Evolutionary conservation across 2,329 filamentous ascomycete genomes (phyloP).

Genomic region (Calcarisporium arbuscula): DNA sequence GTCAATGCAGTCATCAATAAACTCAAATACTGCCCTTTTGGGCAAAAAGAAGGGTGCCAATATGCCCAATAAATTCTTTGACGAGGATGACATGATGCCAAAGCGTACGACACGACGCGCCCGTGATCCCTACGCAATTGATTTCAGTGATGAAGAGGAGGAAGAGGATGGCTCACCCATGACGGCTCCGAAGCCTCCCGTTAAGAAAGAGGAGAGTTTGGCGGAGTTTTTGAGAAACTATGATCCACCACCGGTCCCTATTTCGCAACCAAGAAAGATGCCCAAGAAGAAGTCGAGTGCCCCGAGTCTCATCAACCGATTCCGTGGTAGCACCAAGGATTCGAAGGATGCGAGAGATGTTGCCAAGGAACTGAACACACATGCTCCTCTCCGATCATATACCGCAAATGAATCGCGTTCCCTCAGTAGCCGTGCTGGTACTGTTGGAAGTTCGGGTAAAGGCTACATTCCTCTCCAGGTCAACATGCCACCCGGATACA

Average conservation of each 20-base stretch:
- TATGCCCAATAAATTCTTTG: constrained; percentile 30
- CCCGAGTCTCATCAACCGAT: constrained; percentile 55
- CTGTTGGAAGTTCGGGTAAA: too few relatives aligned
- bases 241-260: constrained; percentile 54
- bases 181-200: constrained; percentile 30
- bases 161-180: constrained; percentile 42
- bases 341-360: constrained; percentile 20
- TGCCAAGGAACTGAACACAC: constrained; percentile 32
- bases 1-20: constrained; percentile 58
- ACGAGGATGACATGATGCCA: constrained; percentile 52
- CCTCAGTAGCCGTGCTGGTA: constrained; percentile 13
- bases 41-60: constrained; percentile 33
- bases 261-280: constrained; percentile 25
- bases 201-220: constrained; percentile 57
- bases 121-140: constrained; percentile 90
- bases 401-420: constrained; percentile 1
- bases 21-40: constrained; percentile 67
- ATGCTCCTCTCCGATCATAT: constrained; percentile 21
- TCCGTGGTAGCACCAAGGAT: constrained; percentile 34
- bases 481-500: constrained; percentile 38
- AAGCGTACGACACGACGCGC: constrained; percentile 70
- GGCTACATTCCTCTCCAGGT: constrained; percentile 50
- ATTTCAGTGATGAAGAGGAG: constrained; percentile 65
- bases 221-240: constrained; percentile 68
- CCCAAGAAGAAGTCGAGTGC: constrained; percentile 61